phyloP scores from a whole-genome alignment of 2,329 filamentous ascomycete species.

The Penicillium sp. region DNA sequence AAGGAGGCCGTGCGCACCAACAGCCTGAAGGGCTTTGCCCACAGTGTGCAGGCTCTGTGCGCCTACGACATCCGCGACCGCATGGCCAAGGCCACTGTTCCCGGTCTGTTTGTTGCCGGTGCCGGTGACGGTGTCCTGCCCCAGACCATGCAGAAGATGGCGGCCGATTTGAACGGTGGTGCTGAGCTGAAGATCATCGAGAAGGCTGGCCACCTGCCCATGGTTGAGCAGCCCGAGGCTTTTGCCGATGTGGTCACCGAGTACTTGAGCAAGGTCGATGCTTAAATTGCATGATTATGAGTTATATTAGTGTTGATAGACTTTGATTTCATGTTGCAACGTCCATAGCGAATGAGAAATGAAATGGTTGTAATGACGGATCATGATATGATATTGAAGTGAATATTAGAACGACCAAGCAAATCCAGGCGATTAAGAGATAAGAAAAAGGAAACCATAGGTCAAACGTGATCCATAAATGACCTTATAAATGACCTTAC shows the following conservation, averaged over 20 bases:
- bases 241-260: slow-evolving; percentile 64
- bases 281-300: slow-evolving; percentile 1
- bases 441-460: not conserved
- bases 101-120: slow-evolving; percentile 68
- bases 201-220: slow-evolving; percentile 75
- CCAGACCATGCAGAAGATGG: slow-evolving; percentile 77
- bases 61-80: slow-evolving; percentile 53
- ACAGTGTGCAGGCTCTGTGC: slow-evolving; percentile 66
- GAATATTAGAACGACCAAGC: not conserved
- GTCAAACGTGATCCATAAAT: not conserved
- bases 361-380: not conserved
- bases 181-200: slow-evolving; percentile 66
- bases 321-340: not conserved
- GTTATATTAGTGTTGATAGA: not conserved
- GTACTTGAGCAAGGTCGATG: slow-evolving; percentile 49
- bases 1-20: slow-evolving; percentile 69
- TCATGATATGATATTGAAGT: not conserved
- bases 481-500: not conserved
- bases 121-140: slow-evolving; percentile 72
- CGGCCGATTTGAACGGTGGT: slow-evolving; percentile 55
- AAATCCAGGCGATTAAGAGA: not conserved
- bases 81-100: slow-evolving; percentile 34
- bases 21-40: slow-evolving; percentile 71
- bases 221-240: slow-evolving; percentile 70
- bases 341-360: slow-evolving; percentile 3